These are phyloP conservation scores for Flaveria bidentis DNA, from an alignment of 129 eudicot species.

Conservation along the genomic window DNA sequence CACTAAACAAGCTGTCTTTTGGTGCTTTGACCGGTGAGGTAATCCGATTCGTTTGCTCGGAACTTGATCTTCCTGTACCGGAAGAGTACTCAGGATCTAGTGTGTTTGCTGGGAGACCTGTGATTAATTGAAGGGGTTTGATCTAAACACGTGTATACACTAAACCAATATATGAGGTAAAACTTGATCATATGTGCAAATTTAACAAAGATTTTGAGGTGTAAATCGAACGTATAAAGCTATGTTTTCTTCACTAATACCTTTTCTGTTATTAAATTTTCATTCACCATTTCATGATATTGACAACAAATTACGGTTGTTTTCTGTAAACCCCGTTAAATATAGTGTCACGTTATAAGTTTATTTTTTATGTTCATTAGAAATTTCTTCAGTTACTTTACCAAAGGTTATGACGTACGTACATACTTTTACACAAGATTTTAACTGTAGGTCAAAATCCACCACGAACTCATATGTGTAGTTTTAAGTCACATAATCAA, in stretches of 20 bases:
- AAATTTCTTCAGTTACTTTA: too few relatives aligned
- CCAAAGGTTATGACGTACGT: too few relatives aligned
- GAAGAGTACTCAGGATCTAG: conserved; percentile 48
- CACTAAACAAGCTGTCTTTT: conserved; percentile 72
- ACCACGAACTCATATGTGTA: too few relatives aligned
- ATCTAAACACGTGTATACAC: conserved; percentile 22
- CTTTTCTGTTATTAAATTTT: not conserved
- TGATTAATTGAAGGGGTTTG: conserved; percentile 50
- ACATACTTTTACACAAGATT: too few relatives aligned
- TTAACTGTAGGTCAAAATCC: too few relatives aligned
- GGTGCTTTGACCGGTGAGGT: conserved; percentile 73
- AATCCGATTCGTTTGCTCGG: conserved; percentile 76
- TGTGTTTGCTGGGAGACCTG: conserved; percentile 40
- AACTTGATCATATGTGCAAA: conserved; percentile 10
- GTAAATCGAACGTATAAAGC: conserved; percentile 21
- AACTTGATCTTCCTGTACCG: conserved; percentile 73
- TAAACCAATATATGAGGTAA: not conserved
- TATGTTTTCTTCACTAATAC: conserved; percentile 5
- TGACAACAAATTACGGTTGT: too few relatives aligned
- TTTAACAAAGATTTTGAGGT: conserved; percentile 26
- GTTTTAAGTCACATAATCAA: too few relatives aligned
- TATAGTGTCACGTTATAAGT: too few relatives aligned
- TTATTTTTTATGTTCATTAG: too few relatives aligned
- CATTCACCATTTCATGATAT: too few relatives aligned
- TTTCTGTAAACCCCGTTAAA: too few relatives aligned